Evolutionary conservation across 257 asterid genomes (phyloP).

Genomic region (Nicotiana benthamiana): DNA sequence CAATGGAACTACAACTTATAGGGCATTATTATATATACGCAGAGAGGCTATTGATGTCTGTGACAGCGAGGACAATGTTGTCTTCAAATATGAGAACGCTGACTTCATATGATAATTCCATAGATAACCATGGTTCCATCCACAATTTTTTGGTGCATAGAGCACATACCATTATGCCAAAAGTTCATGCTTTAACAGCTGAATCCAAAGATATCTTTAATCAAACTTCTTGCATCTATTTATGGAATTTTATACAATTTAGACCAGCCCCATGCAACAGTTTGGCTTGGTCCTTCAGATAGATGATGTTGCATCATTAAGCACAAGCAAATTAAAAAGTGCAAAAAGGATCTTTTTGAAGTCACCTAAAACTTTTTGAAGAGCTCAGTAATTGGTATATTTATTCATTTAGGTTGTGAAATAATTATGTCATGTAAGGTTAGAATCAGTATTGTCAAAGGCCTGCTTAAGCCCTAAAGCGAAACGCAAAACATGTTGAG

Average conservation of each 20-base stretch:
- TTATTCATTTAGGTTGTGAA: not conserved
- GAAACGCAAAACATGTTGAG: too few relatives aligned
- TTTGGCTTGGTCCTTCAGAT: not conserved
- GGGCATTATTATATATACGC: not conserved
- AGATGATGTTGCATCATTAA: not conserved
- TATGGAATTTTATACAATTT: not conserved
- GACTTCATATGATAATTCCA: too few relatives aligned
- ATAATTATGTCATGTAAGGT: not conserved
- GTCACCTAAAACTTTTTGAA: not conserved
- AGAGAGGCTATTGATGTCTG: too few relatives aligned
- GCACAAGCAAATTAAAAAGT: not conserved
- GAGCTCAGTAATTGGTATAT: not conserved
- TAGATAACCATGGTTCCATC: too few relatives aligned
- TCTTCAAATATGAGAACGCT: too few relatives aligned
- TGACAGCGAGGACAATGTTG: too few relatives aligned
- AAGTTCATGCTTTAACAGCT: not conserved
- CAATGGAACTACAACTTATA: not conserved
- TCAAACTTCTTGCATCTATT: not conserved
- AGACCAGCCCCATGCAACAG: not conserved
- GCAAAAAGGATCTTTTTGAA: not conserved
- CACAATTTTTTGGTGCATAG: too few relatives aligned
- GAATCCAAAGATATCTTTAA: not conserved
- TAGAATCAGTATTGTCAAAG: too few relatives aligned
- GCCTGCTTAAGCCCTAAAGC: too few relatives aligned
- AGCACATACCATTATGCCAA: too few relatives aligned